Percentiles rank a stretch among this genome's conserved stretches.
These are phyloP conservation scores for Boehmeria nivea DNA, from an alignment of 306 rosid species.

Conservation along the genomic window DNA sequence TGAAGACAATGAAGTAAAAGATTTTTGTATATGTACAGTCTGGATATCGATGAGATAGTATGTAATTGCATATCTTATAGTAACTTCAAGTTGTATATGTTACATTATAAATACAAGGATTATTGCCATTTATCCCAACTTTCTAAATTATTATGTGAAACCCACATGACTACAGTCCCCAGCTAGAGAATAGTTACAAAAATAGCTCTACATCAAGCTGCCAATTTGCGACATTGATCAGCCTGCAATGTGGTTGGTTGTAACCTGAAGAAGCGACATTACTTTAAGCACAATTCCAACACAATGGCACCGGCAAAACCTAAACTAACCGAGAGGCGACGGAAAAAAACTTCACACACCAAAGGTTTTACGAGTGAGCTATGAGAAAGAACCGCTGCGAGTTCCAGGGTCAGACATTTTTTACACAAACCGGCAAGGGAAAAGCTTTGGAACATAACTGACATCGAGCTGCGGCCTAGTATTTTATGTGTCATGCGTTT, in stretches of 20 bases:
- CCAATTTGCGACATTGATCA: too few species aligned
- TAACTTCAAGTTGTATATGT: slow-evolving; percentile 7
- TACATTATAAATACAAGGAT: too few species aligned
- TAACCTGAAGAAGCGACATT: too few species aligned
- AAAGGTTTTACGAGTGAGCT: too few species aligned
- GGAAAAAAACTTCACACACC: not conserved
- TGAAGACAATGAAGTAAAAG: not conserved
- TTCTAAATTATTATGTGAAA: too few species aligned
- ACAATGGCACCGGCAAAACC: slow-evolving; percentile 29
- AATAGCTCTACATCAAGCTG: too few species aligned
- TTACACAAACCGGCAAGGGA: not conserved
- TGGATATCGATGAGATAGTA: not conserved
- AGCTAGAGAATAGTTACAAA: slow-evolving; percentile 7
- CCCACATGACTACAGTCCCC: slow-evolving; percentile 2
- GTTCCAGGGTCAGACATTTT: not conserved
- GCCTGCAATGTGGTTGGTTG: too few species aligned
- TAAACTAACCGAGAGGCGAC: slow-evolving; percentile 21
- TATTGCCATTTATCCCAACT: too few species aligned
- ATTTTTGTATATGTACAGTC: not conserved
- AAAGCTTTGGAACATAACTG: slow-evolving; percentile 3
- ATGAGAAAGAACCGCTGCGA: too few species aligned
- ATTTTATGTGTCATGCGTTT: slow-evolving; percentile 14
- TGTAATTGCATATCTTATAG: slow-evolving; percentile 4
- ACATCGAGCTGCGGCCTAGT: not conserved
- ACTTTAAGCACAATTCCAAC: slow-evolving; percentile 10